Percentiles rank a stretch among this genome's conserved stretches.
phyloP scores from a whole-genome alignment of 169 alveolate species.

The Theileria parva region DNA sequence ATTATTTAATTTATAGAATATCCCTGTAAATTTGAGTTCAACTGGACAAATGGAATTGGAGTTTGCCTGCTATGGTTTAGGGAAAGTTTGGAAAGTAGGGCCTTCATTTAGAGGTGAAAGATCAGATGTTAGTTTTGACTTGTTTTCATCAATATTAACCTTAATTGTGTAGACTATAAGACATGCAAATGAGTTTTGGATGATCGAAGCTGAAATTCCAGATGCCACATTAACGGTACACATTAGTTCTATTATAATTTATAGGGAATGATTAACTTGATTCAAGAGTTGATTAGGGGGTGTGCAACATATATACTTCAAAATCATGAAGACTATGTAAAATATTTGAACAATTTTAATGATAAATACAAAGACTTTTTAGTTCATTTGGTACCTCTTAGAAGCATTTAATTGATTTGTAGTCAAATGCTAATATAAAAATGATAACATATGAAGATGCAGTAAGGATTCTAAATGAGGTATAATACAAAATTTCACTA shows the following conservation, averaged over 20 bases:
- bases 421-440: constrained; percentile 33
- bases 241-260: constrained; percentile 46
- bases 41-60: constrained; percentile 97
- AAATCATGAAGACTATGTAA: constrained; percentile 56
- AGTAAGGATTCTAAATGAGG: constrained; percentile 51
- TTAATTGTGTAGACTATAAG: constrained; percentile 85
- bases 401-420: not conserved
- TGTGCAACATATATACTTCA: constrained; percentile 52
- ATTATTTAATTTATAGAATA: constrained; percentile 46
- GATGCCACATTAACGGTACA: constrained; percentile 76
- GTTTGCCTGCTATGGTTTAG: constrained; percentile 90
- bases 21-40: constrained; percentile 93
- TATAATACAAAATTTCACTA: not conserved
- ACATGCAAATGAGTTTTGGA: constrained; percentile 98
- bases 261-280: constrained; percentile 60
- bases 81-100: constrained; percentile 96
- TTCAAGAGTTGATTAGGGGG: constrained; percentile 56
- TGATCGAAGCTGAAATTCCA: constrained; percentile 97
- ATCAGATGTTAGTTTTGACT: constrained; percentile 80
- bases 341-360: constrained; percentile 33
- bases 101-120: constrained; percentile 99
- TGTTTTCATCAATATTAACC: not conserved
- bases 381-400: constrained; percentile 31
- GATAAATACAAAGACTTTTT: constrained; percentile 37
- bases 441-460: constrained; percentile 67